Evolutionary conservation across 306 rosid genomes (phyloP), one percentile per base, ranked within the genome.

Genomic region (Quercus aquifolioides): DNA sequence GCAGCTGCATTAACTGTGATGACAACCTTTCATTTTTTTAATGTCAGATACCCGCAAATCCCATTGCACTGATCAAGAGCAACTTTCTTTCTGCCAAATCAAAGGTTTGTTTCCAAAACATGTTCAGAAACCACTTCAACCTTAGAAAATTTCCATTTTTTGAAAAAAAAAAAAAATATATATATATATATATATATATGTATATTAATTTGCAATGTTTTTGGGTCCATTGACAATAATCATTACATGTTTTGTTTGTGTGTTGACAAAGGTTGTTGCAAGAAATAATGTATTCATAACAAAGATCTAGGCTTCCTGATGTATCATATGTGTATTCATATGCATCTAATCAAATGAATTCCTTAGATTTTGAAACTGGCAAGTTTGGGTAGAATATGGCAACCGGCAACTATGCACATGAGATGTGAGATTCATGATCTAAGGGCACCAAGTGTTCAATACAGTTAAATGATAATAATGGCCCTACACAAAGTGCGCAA

Each of bases 41-140:
- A 21, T 52, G 73, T 81, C 86, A 95, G 99, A 80, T 95, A 76
- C 97, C 98, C 33, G 73, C 92, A 71, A 91, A 90, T 86, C 98
- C 96, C 74, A 87, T 84, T 76, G 87, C 91, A 17, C 84, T 95
- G 54, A 77, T 95, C 79, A 86, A 60, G 90, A 92, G 94, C 89
- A 88, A 83, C 78, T 28, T 95, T 78, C 98, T 95, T 77, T 92
- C 98, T 75, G 83, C 96, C 55, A 86, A 88, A 57, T 87, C 99
- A 21, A 95, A 92, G 99, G 98, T 94, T 85, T 76, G 85, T 83
- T 81, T 75, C 80, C 76, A 43, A 56, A 46, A 26, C 51, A 60
- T 76, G 20, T 55, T 81, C 67, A 19, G 70, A 38, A 13, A 62
- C 46, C 76, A 78, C 67, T 78, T 65, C 69, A 26, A 14, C 10